Percentiles rank a stretch among this genome's conserved stretches.
Evolutionary conservation across 2,329 filamentous ascomycete genomes (phyloP).

Genomic region (Plectosphaerella sp.): DNA sequence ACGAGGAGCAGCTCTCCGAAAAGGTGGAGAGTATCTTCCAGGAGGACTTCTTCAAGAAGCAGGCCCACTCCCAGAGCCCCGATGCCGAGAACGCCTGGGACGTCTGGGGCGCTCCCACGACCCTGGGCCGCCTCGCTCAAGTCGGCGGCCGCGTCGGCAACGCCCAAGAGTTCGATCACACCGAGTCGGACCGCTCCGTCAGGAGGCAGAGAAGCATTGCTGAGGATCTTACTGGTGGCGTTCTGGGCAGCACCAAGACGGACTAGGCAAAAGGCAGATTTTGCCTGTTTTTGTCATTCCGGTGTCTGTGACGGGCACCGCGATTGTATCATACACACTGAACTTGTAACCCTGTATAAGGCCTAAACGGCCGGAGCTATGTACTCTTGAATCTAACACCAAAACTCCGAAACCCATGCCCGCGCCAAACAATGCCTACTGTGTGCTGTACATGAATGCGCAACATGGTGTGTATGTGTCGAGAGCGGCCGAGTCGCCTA

Average conservation of each 20-base stretch:
- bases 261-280: conserved; percentile 15
- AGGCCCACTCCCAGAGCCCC: conserved; percentile 27
- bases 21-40: conserved; percentile 75
- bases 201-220: conserved; percentile 51
- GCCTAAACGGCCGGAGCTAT: not conserved
- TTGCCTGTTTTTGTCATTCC: conserved; percentile 2
- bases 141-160: conserved; percentile 16
- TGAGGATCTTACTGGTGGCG: conserved; percentile 57
- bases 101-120: conserved; percentile 37
- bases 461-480: not conserved
- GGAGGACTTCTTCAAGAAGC: conserved; percentile 47
- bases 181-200: conserved; percentile 38
- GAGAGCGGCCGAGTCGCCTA: not conserved
- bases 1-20: conserved; percentile 68
- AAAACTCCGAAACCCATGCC: not conserved
- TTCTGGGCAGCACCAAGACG: conserved; percentile 30
- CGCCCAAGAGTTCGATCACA: conserved; percentile 23
- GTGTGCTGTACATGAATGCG: not conserved
- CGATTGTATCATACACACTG: conserved; percentile 1
- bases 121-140: conserved; percentile 35
- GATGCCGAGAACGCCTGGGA: conserved; percentile 48
- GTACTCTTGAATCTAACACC: not conserved
- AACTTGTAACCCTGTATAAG: conserved; percentile 3
- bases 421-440: not conserved
- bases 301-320: not conserved